Evolutionary conservation across 2,329 filamentous ascomycete species (phyloP), one percentile per base, ranked within the genome.

Genomic region (Lasiodiplodia theobromae): DNA sequence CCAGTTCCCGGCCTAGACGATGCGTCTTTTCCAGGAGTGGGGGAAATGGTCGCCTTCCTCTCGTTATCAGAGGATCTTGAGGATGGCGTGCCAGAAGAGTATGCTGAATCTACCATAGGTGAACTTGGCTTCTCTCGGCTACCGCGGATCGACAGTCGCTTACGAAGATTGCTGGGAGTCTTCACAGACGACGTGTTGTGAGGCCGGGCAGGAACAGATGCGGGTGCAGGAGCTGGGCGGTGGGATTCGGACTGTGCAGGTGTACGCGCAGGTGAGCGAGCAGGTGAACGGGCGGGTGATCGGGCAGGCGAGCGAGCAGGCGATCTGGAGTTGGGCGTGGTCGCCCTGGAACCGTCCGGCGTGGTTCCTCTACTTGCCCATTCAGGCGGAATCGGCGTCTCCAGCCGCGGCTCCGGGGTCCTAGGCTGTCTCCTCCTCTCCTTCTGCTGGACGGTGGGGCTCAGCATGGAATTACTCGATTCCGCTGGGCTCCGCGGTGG

Each of bases 11-110:
- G 65, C 28, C 65, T 52, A 2, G 65, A 62, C 8, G 40, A 52
- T 10, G 64, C 38, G 14, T 38, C 60, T 51, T 51, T 34, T 18
- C 25, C 53, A 28, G 40, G 44, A 4, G 56, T 34, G 2, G 66
- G 54, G 37, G 56, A 40, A 25, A 28, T 25, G 23, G 40, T 28
- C 2, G 58, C 25, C 38, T 68, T 68, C 31, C 51, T 44, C 31
- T 68, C 67, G 18, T 49, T 51, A 38, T 68, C 67, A 25, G 58
- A 68, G 23, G 67, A 68, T 21, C 54, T 54, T 12, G 78, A 79
- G 34, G 73, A 74, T 51, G 76, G 76, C 23, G 78, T 62, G 21
- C 79, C 72, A 10, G 78, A 80, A 58, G 77, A 79, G 69, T 80
- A 80, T 6, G 78, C 78, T 34, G 78, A 80, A 58, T 80, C 78